A percentile compares a stretch with the other conserved stretches of the same genome.
These are phyloP conservation scores for Canariomyces notabilis DNA, from an alignment of 2,329 filamentous ascomycete genomes.

Conservation along the genomic window DNA sequence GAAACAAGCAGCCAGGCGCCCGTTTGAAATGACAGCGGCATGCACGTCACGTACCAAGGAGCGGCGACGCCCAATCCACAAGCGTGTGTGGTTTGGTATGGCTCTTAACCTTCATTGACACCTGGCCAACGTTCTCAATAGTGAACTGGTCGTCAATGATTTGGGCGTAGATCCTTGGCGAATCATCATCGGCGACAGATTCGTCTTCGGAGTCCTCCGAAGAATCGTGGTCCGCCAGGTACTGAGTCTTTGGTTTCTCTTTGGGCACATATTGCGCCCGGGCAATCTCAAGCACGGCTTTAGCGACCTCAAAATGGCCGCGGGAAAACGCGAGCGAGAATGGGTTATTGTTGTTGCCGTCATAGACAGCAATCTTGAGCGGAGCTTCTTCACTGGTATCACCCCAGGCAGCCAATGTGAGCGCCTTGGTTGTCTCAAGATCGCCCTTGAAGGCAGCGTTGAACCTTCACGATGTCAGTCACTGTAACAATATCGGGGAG, in stretches of 20 bases:
- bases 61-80: slow-evolving; percentile 34
- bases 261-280: slow-evolving; percentile 61
- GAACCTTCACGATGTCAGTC: slow-evolving; percentile 45
- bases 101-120: slow-evolving; percentile 65
- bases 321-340: slow-evolving; percentile 65
- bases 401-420: slow-evolving; percentile 59
- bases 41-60: neutral
- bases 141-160: slow-evolving; percentile 65
- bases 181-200: slow-evolving; percentile 29
- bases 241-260: slow-evolving; percentile 48
- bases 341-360: slow-evolving; percentile 48
- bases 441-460: slow-evolving; percentile 72
- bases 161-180: slow-evolving; percentile 45
- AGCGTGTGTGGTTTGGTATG: slow-evolving; percentile 49
- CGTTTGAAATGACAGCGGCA: neutral
- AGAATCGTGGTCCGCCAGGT: slow-evolving; percentile 41
- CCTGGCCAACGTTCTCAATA: slow-evolving; percentile 68
- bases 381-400: slow-evolving; percentile 50
- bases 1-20: no score
- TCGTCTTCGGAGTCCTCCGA: slow-evolving; percentile 29
- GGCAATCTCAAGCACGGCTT: slow-evolving; percentile 63
- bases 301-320: slow-evolving; percentile 60
- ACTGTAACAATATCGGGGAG: neutral
- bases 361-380: slow-evolving; percentile 57
- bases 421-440: slow-evolving; percentile 56